Base-by-base conservation (phyloP, 108 stramenopile species). In the Cyclotella atomus region DNA sequence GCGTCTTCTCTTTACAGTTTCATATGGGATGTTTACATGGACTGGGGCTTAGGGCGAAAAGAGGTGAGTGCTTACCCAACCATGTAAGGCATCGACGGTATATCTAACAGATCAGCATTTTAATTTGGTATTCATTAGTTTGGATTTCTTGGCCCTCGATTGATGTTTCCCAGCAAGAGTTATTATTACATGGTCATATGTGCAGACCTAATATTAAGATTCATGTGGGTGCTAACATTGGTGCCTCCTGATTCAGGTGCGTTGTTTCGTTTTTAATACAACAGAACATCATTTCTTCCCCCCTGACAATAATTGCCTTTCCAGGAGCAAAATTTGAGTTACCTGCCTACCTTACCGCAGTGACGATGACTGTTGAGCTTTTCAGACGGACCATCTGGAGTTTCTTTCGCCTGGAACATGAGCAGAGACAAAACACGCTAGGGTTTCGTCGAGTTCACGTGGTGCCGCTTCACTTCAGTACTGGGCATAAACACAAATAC, bases 211-310 rank as follows among this genome's bases (percentile, higher is more conserved):
- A 85, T 97, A 30, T 73, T 96, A 36, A 71, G 97, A 20, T 95
- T 93, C 73, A 85, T 95, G 83, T 97, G 97, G 97, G 92, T 96
- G 14, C 61, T 89, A n/a, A n/a, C n/a, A n/a, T n/a, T n/a, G n/a
- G n/a, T n/a, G n/a, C n/a, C n/a, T n/a, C n/a, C n/a, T n/a, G n/a
- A n/a, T n/a, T n/a, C n/a, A n/a, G n/a, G n/a, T n/a, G n/a, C n/a
- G n/a, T n/a, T n/a, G n/a, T n/a, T n/a, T n/a, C n/a, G n/a, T n/a
- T n/a, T n/a, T n/a, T n/a, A n/a, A n/a, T n/a, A n/a, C n/a, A n/a
- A n/a, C n/a, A n/a, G n/a, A n/a, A n/a, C n/a, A n/a, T n/a, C n/a
- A n/a, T n/a, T n/a, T n/a, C n/a, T n/a, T n/a, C n/a, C n/a, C n/a
- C n/a, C n/a, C n/a, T n/a, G n/a, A n/a, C n/a, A n/a, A n/a, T n/a